Evolutionary conservation across 306 rosid species (phyloP).

Genomic region (Trifolium pratense): DNA sequence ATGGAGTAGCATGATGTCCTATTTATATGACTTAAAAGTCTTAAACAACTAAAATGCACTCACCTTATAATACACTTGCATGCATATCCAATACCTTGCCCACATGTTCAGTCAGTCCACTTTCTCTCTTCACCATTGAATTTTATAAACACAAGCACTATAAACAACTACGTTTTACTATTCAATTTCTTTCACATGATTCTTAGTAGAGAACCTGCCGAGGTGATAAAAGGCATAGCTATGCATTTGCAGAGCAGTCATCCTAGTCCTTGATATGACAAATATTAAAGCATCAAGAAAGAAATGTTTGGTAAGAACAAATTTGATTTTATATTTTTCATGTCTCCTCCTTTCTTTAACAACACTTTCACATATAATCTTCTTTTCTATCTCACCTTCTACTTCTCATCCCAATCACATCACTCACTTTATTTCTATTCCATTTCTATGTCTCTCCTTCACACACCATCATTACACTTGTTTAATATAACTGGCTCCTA

Average conservation of each 20-base stretch:
- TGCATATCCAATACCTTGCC: conserved; percentile 12
- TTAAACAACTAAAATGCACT: conserved; percentile 31
- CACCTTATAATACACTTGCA: conserved; percentile 13
- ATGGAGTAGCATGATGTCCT: not conserved
- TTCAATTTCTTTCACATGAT: conserved; percentile 12
- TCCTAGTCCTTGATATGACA: conserved; percentile 1
- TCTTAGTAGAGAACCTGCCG: conserved; percentile 3
- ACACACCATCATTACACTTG: not conserved
- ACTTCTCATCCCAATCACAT: not conserved
- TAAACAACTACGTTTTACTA: not conserved
- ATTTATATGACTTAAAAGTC: not conserved
- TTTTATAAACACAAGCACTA: conserved; percentile 11
- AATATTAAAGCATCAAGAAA: not conserved
- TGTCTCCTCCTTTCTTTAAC: not conserved
- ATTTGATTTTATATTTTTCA: too few relatives aligned
- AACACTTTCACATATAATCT: not conserved
- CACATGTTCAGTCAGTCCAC: conserved; percentile 9
- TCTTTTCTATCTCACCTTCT: not conserved
- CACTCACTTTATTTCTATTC: not conserved
- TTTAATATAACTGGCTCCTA: conserved; percentile 5
- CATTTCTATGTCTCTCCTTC: not conserved
- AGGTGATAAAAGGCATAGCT: conserved; percentile 22
- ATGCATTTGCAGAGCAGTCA: conserved; percentile 14
- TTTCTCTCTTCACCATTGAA: conserved; percentile 22
- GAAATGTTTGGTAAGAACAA: conserved; percentile 8